Base-by-base conservation (phyloP, 2,329 filamentous ascomycete species). In the Fusarium sp. region DNA sequence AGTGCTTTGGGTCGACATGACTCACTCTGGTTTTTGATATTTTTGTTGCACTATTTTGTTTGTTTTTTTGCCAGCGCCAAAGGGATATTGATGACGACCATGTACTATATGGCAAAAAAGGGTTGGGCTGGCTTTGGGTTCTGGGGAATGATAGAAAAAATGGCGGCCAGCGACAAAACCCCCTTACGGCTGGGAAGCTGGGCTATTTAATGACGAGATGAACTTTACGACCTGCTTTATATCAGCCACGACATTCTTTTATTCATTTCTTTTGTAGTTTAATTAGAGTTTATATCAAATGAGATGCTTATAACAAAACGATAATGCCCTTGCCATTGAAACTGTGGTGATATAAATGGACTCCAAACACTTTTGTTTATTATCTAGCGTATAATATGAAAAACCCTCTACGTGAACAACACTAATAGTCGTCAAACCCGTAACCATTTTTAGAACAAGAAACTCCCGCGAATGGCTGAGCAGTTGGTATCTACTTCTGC, bases 121-220 rank as follows among this genome's bases (percentile, higher is more conserved):
- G 69, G 41, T 30, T 55, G 58, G 73, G 51, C 67, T 70, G 65
- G 55, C 41, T 54, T 66, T 65, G 54, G 67, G 68, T 44, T 73
- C 35, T 75, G 66, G 65, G 63, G 66, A 59, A 70, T 73, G 66
- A 77, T 78, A 77, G 73, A 79, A 64, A 79, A 79, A 79, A 73
- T 56, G 58, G 70, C 57, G 68, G 72, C 62, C 66, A 60, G 63
- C 63, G 62, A 70, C 62, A 73, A 74, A 74, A 64, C 66, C 65
- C 30, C 68, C 69, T 67, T 75, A 54, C 51, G 73, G 55, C 45
- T 57, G 73, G 69, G 62, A 62, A 56, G 48, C 59, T 55, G 68
- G 63, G 62, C 50, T 59, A 53, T 69, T 65, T 80, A 76, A 80
- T 73, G 78, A 80, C 45, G 75, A 79, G 64, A 80, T 66, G 78